These are phyloP conservation scores for Aspergillus carbonarius DNA, from an alignment of 2,329 filamentous ascomycete genomes.

Conservation along the genomic window DNA sequence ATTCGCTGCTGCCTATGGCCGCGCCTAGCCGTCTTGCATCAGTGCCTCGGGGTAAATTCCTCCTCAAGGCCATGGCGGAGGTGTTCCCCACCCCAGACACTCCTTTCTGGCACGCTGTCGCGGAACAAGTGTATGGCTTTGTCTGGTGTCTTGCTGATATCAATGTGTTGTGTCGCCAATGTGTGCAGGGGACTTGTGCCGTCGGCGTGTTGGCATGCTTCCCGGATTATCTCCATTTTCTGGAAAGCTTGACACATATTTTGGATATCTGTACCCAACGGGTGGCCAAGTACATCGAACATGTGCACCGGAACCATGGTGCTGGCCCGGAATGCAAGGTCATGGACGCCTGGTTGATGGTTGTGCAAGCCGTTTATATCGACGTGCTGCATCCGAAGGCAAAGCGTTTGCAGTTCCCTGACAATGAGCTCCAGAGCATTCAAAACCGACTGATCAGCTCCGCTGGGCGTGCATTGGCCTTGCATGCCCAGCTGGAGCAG, in stretches of 20 bases:
- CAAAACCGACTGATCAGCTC: background rate
- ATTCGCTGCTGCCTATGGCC: background rate
- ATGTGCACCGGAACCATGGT: no score
- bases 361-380: no score
- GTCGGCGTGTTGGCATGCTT: background rate
- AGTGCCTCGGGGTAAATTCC: background rate
- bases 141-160: background rate
- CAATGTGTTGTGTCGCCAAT: background rate
- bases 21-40: background rate
- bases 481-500: background rate
- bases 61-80: background rate
- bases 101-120: background rate
- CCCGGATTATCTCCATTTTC: background rate
- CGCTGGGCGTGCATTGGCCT: background rate
- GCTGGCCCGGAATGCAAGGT: no score
- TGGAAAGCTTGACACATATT: background rate
- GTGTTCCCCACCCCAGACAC: background rate
- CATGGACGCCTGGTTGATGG: no score
- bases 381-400: no score
- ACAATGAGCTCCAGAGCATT: background rate
- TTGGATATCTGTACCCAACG: no score
- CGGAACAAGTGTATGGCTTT: background rate
- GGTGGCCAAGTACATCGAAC: no score
- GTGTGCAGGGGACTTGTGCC: background rate
- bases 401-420: background rate